Conservation (phyloP, 2,329 filamentous ascomycete species). For the Tolypocladium cylindrosporum region DNA sequence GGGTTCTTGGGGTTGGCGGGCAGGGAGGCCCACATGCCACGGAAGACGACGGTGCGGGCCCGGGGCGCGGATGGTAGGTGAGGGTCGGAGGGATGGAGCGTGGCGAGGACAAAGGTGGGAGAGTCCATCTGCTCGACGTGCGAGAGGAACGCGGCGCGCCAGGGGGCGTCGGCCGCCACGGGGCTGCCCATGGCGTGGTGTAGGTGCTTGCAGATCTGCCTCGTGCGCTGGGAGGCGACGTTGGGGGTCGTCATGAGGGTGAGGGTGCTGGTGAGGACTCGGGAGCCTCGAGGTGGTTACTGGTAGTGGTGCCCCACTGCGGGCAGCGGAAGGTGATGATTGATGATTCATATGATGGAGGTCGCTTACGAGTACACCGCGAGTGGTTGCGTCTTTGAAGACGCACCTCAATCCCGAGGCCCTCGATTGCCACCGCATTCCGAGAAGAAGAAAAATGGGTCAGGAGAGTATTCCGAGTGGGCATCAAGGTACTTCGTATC, state of each 20-base stretch:
- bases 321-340: not conserved
- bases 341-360: not conserved
- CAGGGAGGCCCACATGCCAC: slow-evolving; percentile 72
- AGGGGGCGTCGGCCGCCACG: slow-evolving; percentile 32
- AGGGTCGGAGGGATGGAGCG: slow-evolving; percentile 25
- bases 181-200: slow-evolving; percentile 16
- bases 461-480: no score
- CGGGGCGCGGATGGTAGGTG: slow-evolving; percentile 31
- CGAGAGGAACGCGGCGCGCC: slow-evolving; percentile 41
- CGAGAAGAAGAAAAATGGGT: not conserved
- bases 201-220: slow-evolving; percentile 12
- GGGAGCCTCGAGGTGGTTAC: not conserved
- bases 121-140: slow-evolving; percentile 36
- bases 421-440: not conserved
- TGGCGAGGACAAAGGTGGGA: slow-evolving; percentile 42
- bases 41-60: slow-evolving; percentile 72
- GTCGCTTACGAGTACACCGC: not conserved
- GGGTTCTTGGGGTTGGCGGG: slow-evolving; percentile 64
- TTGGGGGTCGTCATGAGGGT: not conserved
- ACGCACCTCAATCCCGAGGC: not conserved
- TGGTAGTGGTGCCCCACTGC: not conserved
- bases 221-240: not conserved
- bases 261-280: not conserved
- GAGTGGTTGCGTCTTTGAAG: not conserved
- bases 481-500: no score